A percentile compares a stretch with the other conserved stretches of the same genome.
Conservation (phyloP, 192 early-diverging fungal genomes). For the Coemansia pectinata region DNA sequence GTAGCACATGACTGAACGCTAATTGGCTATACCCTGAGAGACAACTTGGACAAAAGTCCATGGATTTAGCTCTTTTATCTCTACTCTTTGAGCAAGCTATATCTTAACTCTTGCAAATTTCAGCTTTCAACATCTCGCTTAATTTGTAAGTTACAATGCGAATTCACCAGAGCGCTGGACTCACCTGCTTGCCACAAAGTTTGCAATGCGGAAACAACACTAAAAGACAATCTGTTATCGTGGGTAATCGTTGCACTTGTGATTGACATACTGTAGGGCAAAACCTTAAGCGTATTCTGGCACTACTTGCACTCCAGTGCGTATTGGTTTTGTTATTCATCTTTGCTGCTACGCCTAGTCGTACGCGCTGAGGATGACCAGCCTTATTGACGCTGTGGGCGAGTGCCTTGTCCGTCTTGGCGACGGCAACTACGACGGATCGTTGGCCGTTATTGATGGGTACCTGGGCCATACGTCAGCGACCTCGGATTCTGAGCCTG, state of each 20-base stretch:
- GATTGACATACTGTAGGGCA: neutral
- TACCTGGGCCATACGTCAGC: constrained; percentile 1
- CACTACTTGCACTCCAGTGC: neutral
- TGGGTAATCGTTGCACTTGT: neutral
- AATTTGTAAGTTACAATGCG: neutral
- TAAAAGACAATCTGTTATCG: neutral
- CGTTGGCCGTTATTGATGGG: constrained; percentile 26
- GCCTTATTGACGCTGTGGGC: constrained; percentile 30
- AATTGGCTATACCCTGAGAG: neutral
- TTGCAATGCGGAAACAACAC: neutral
- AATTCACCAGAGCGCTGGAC: neutral
- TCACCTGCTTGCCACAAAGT: neutral
- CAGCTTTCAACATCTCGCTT: neutral
- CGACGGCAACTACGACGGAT: constrained; percentile 33
- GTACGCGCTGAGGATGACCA: constrained; percentile 9
- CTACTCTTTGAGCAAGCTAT: neutral
- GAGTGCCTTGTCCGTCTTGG: constrained; percentile 39
- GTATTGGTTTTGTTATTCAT: neutral
- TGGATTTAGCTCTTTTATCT: neutral
- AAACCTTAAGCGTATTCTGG: neutral
- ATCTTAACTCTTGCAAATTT: neutral
- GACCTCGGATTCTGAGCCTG: neutral
- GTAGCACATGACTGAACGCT: neutral
- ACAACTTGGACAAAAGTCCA: no score
- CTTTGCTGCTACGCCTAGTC: neutral